A percentile compares a stretch with the other conserved stretches of the same genome.
Conservation (phyloP, 2,329 filamentous ascomycete species). For the Diatrype stigma region DNA sequence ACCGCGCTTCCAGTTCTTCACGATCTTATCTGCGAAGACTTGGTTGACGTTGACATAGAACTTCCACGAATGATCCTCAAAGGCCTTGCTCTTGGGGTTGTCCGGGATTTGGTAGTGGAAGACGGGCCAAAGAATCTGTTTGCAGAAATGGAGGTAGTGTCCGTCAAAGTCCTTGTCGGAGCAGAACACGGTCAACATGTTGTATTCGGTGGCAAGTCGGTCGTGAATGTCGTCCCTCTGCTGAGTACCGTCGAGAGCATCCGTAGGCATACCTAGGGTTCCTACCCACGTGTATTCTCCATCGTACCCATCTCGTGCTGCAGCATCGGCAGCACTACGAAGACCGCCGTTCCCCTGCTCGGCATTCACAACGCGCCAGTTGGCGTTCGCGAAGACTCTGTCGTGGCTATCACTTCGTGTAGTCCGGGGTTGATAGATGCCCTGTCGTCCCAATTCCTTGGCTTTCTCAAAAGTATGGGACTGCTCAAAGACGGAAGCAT, state of each 20-base stretch:
- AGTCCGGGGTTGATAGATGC: conserved; percentile 51
- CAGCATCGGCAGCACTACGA: conserved; percentile 80
- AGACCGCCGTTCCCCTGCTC: conserved; percentile 92
- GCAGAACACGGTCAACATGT: conserved; percentile 80
- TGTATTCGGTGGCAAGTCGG: conserved; percentile 72
- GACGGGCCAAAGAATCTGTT: conserved; percentile 95
- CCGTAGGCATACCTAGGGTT: conserved; percentile 89
- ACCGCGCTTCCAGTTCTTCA: conserved; percentile 88
- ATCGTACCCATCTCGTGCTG: conserved; percentile 63
- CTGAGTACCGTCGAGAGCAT: conserved; percentile 69
- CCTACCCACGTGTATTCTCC: conserved; percentile 85
- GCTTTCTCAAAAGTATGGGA: conserved; percentile 54
- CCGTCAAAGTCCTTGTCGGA: conserved; percentile 91
- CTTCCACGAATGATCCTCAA: conserved; percentile 94
- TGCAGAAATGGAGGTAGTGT: conserved; percentile 94
- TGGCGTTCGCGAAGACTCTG: conserved; percentile 67
- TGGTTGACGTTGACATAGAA: conserved; percentile 92
- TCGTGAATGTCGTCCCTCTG: conserved; percentile 82
- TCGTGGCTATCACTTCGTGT: conserved; percentile 61
- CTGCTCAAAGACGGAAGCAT: conserved; percentile 71
- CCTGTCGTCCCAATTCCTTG: conserved; percentile 52
- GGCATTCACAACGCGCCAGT: conserved; percentile 79
- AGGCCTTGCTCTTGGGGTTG: conserved; percentile 96
- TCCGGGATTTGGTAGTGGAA: conserved; percentile 98
- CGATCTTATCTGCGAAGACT: conserved; percentile 84